phyloP scores from a whole-genome alignment of 495 filamentous ascomycete species.

The Evernia prunastri region DNA sequence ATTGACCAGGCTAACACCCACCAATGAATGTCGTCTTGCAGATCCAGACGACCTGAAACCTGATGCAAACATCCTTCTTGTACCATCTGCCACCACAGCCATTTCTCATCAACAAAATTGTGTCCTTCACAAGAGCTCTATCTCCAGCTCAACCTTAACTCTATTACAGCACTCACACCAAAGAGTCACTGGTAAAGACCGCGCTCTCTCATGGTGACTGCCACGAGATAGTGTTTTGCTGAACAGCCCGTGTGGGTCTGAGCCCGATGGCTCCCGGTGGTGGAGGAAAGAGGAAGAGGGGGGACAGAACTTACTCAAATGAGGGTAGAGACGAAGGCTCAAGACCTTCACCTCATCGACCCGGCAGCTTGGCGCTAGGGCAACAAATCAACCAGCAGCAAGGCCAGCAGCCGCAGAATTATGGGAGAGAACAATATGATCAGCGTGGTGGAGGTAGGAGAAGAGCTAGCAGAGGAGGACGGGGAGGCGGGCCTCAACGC shows the following conservation, averaged over 20 bases:
- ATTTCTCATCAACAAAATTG: neutral
- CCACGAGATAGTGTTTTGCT: neutral
- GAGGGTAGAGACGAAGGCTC: constrained; percentile 46
- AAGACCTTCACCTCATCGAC: constrained; percentile 60
- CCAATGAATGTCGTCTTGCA: neutral
- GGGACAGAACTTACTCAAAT: constrained; percentile 46
- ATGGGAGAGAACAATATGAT: constrained; percentile 39
- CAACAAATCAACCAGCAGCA: constrained; percentile 43
- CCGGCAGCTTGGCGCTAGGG: constrained; percentile 52
- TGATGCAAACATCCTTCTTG: no score
- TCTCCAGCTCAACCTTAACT: constrained; percentile 1
- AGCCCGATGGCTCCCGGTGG: constrained; percentile 45
- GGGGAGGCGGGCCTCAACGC: constrained; percentile 35
- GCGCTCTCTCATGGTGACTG: constrained; percentile 7
- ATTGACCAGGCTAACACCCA: neutral
- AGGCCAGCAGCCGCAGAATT: constrained; percentile 28
- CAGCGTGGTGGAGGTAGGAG: constrained; percentile 40
- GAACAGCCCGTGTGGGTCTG: constrained; percentile 8
- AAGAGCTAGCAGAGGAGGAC: constrained; percentile 41
- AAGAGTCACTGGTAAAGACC: neutral
- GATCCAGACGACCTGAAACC: neutral
- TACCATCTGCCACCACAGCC: neutral
- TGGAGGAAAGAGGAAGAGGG: constrained; percentile 54
- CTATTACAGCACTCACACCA: neutral
- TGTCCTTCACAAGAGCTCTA: neutral